Evolutionary conservation across 2,329 filamentous ascomycete genomes (phyloP).

Genomic region (Macrophomina pseudophaseolina): DNA sequence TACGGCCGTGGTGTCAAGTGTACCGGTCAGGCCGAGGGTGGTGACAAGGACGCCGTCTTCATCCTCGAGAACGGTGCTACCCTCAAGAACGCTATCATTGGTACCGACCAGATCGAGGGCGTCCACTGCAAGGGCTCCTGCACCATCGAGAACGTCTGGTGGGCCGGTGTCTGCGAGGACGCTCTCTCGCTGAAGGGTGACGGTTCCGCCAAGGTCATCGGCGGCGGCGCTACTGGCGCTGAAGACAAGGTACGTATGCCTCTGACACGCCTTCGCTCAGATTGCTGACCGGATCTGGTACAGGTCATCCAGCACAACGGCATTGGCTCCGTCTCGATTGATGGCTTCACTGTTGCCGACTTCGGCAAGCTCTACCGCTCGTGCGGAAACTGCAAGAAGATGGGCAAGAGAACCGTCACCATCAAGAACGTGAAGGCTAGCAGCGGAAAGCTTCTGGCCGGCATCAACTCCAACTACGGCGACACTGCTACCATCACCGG

Average conservation of each 20-base stretch:
- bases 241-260: constrained; percentile 32
- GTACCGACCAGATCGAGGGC: constrained; percentile 52
- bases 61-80: constrained; percentile 37
- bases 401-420: constrained; percentile 37
- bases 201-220: constrained; percentile 36
- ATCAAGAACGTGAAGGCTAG: constrained; percentile 17
- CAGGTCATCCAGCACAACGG: constrained; percentile 43
- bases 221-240: constrained; percentile 36
- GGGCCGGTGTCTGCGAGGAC: constrained; percentile 46
- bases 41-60: constrained; percentile 39
- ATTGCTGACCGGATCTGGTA: too few species aligned
- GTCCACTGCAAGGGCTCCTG: constrained; percentile 58
- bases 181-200: constrained; percentile 36
- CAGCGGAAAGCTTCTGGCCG: constrained; percentile 29
- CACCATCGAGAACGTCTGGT: constrained; percentile 47
- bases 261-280: too few species aligned
- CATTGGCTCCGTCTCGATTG: constrained; percentile 37
- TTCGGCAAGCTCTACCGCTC: constrained; percentile 37
- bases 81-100: constrained; percentile 57
- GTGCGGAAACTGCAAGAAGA: constrained; percentile 39
- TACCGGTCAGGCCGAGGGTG: constrained; percentile 51
- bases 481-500: constrained; percentile 42
- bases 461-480: constrained; percentile 48
- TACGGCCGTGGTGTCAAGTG: constrained; percentile 25
- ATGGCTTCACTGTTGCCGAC: constrained; percentile 37